Conservation (phyloP, 2,329 filamentous ascomycete genomes). For the Cyphellophora europaea region DNA sequence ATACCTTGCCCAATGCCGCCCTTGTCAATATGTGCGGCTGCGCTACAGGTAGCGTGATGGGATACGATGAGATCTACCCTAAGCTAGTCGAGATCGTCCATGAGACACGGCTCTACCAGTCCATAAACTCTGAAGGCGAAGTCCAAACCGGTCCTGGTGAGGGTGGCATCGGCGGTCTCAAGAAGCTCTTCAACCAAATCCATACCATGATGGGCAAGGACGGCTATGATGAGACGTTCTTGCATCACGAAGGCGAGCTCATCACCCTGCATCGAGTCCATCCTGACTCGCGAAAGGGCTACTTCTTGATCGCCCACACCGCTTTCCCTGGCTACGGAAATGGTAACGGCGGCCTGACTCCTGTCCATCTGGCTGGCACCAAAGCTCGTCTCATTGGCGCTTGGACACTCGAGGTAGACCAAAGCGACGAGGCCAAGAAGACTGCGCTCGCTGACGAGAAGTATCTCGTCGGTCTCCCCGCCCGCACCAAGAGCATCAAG, state of each 20-base stretch:
- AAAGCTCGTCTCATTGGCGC: conserved; percentile 78
- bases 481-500: conserved; percentile 63
- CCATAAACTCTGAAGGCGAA: conserved; percentile 55
- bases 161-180: conserved; percentile 79
- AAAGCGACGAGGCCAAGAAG: conserved; percentile 58
- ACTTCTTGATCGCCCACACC: conserved; percentile 92
- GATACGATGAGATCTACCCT: conserved; percentile 94
- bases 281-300: conserved; percentile 81
- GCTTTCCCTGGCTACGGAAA: conserved; percentile 87
- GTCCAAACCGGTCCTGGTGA: conserved; percentile 61
- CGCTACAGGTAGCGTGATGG: conserved; percentile 92
- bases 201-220: conserved; percentile 94
- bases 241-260: conserved; percentile 93
- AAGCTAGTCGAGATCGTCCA: conserved; percentile 86
- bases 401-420: conserved; percentile 86
- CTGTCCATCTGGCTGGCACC: conserved; percentile 74
- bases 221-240: conserved; percentile 87
- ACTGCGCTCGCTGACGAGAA: conserved; percentile 59
- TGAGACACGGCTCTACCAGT: conserved; percentile 76
- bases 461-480: conserved; percentile 72
- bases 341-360: conserved; percentile 68
- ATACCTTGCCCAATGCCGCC: conserved; percentile 88
- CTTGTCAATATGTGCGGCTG: conserved; percentile 94
- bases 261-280: conserved; percentile 94
- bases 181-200: conserved; percentile 88